A percentile compares a stretch with the other conserved stretches of the same genome.
Evolutionary conservation across 1,284 basidiomycete genomes (phyloP).

Genomic region (Naganishia cerealis): DNA sequence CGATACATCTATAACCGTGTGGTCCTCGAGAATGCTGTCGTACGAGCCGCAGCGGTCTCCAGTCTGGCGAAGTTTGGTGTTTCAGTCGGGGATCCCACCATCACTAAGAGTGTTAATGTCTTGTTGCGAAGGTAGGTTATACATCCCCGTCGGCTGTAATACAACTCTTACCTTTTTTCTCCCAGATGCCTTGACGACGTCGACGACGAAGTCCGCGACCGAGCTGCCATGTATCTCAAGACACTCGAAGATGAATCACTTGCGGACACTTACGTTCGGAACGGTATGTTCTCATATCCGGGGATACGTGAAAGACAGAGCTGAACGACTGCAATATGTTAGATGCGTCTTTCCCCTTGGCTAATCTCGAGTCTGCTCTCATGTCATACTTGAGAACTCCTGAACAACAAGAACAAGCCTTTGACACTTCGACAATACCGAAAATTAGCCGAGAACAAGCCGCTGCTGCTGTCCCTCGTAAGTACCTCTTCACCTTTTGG

Average conservation of each 20-base stretch:
- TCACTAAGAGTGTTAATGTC: slow-evolving; percentile 84
- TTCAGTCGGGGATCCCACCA: slow-evolving; percentile 71
- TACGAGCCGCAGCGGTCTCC: slow-evolving; percentile 91
- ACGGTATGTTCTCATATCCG: slow-evolving; percentile 62
- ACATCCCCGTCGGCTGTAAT: not conserved
- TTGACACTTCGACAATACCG: slow-evolving; percentile 78
- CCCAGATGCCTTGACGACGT: slow-evolving; percentile 92
- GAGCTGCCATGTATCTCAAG: slow-evolving; percentile 90
- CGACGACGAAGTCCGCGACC: slow-evolving; percentile 97
- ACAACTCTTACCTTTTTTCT: slow-evolving; percentile 1
- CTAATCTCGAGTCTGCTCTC: slow-evolving; percentile 79
- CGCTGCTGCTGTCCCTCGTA: slow-evolving; percentile 78
- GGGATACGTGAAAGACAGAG: not conserved
- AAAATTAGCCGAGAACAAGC: slow-evolving; percentile 88
- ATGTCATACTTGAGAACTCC: slow-evolving; percentile 85
- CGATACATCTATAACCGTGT: slow-evolving; percentile 99
- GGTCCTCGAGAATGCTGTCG: slow-evolving; percentile 96
- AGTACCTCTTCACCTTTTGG: slow-evolving; percentile 50
- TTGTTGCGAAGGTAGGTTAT: slow-evolving; percentile 69
- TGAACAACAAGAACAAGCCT: slow-evolving; percentile 65
- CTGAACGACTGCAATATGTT: slow-evolving; percentile 31
- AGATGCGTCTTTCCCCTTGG: slow-evolving; percentile 90
- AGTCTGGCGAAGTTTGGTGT: slow-evolving; percentile 96
- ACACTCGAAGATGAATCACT: slow-evolving; percentile 76
- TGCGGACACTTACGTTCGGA: slow-evolving; percentile 83